phyloP scores from a whole-genome alignment of 2,329 filamentous ascomycete genomes.

The Juglanconis juglandina region DNA sequence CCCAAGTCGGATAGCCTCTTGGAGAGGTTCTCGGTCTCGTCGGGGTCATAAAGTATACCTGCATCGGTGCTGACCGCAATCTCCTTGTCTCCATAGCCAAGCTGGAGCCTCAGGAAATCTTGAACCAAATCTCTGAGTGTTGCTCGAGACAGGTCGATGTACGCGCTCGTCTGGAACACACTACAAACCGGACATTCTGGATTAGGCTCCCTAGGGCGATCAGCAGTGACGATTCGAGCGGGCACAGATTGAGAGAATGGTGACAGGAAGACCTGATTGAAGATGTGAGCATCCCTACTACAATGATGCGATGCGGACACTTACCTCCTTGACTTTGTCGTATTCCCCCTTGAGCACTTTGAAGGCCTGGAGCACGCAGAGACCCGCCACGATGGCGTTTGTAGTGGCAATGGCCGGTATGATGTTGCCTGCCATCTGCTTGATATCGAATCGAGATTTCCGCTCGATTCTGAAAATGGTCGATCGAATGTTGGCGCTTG shows the following conservation, averaged over 20 bases:
- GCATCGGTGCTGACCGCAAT: constrained; percentile 72
- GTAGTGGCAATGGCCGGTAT: constrained; percentile 98
- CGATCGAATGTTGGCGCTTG: constrained; percentile 86
- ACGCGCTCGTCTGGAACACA: constrained; percentile 63
- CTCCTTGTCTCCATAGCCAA: constrained; percentile 76
- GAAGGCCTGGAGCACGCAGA: constrained; percentile 89
- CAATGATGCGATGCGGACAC: constrained; percentile 16
- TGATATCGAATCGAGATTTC: constrained; percentile 93
- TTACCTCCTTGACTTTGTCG: constrained; percentile 69
- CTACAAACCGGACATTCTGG: constrained; percentile 81
- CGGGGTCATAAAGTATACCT: constrained; percentile 82
- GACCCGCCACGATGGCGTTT: constrained; percentile 89
- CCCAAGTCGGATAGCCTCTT: constrained; percentile 78
- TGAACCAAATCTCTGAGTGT: constrained; percentile 79
- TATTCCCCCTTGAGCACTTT: constrained; percentile 78
- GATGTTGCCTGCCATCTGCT: constrained; percentile 99
- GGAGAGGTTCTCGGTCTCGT: constrained; percentile 78
- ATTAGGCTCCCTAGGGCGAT: constrained; percentile 63
- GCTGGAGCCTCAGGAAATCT: constrained; percentile 62
- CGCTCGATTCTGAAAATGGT: constrained; percentile 82
- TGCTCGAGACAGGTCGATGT: constrained; percentile 66
- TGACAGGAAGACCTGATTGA: constrained; percentile 69
- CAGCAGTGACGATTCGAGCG: constrained; percentile 57
- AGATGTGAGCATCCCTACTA: neutral
- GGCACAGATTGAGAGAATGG: constrained; percentile 47